Percentiles rank a stretch among this genome's conserved stretches.
These are phyloP conservation scores for Luvunga scandens DNA, from an alignment of 345 rosid genomes.

Conservation along the genomic window DNA sequence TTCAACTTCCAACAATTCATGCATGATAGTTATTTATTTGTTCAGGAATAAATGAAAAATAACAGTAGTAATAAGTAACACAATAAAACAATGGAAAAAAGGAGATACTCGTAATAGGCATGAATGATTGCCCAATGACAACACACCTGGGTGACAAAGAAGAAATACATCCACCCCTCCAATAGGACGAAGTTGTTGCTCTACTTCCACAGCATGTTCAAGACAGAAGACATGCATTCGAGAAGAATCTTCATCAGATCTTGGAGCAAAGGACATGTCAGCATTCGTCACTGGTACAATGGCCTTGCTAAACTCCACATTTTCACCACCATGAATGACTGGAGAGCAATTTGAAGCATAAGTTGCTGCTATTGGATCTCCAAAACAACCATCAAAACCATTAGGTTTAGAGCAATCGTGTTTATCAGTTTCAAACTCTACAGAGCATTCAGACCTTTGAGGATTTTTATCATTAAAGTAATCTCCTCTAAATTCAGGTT, in stretches of 20 bases:
- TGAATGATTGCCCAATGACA: neutral
- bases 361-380: constrained; percentile 23
- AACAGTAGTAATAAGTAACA: neutral
- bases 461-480: constrained; percentile 28
- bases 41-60: neutral
- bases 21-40: neutral
- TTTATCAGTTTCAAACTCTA: constrained; percentile 32
- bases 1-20: neutral
- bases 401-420: constrained; percentile 28
- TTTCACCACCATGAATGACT: constrained; percentile 31
- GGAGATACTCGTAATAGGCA: neutral
- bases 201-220: constrained; percentile 93
- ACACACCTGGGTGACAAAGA: constrained; percentile 86
- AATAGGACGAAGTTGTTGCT: constrained; percentile 67
- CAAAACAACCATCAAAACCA: constrained; percentile 24
- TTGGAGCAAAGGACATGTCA: constrained; percentile 37
- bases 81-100: neutral
- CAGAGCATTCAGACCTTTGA: constrained; percentile 22
- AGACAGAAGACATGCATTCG: constrained; percentile 92
- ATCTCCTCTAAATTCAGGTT: constrained; percentile 26
- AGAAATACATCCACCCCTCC: constrained; percentile 82
- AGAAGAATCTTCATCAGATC: constrained; percentile 72
- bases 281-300: constrained; percentile 26
- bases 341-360: constrained; percentile 30
- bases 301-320: constrained; percentile 27